These are phyloP conservation scores for Apiospora phragmitis DNA, from an alignment of 2,329 filamentous ascomycete genomes.

Conservation along the genomic window DNA sequence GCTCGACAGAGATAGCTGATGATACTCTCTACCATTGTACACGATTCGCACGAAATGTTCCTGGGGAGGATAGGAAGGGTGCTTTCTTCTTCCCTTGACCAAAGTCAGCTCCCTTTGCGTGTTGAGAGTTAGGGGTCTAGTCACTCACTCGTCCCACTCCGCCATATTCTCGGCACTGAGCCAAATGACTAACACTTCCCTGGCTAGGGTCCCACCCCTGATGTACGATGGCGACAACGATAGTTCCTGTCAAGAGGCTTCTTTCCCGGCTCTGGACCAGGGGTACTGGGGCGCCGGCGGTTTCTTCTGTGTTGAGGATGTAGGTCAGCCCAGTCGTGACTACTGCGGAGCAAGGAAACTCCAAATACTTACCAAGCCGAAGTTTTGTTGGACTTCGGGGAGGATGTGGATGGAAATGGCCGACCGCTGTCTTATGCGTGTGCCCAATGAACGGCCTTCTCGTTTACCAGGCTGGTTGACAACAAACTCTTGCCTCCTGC, in stretches of 20 bases:
- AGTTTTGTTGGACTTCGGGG: not conserved
- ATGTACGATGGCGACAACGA: not conserved
- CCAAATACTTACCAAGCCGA: not conserved
- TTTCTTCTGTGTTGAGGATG: not conserved
- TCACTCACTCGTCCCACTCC: conserved; percentile 9
- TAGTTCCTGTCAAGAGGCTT: too few relatives aligned
- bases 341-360: not conserved
- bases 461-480: not conserved
- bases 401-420: not conserved
- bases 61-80: conserved; percentile 40
- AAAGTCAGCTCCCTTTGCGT: not conserved
- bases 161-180: not conserved
- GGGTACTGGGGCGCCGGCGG: not conserved
- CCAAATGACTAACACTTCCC: not conserved
- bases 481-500: not conserved
- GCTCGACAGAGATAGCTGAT: conserved; percentile 66
- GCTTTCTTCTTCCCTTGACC: conserved; percentile 36
- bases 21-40: conserved; percentile 65
- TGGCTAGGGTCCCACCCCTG: not conserved
- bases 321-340: not conserved
- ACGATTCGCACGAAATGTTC: conserved; percentile 58
- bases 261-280: not conserved
- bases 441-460: not conserved
- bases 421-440: not conserved
- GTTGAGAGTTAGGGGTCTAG: not conserved